A percentile compares a stretch with the other conserved stretches of the same genome.
These are phyloP conservation scores for Auriculariales sp. DNA, from an alignment of 768 basidiomycete species.

Conservation along the genomic window DNA sequence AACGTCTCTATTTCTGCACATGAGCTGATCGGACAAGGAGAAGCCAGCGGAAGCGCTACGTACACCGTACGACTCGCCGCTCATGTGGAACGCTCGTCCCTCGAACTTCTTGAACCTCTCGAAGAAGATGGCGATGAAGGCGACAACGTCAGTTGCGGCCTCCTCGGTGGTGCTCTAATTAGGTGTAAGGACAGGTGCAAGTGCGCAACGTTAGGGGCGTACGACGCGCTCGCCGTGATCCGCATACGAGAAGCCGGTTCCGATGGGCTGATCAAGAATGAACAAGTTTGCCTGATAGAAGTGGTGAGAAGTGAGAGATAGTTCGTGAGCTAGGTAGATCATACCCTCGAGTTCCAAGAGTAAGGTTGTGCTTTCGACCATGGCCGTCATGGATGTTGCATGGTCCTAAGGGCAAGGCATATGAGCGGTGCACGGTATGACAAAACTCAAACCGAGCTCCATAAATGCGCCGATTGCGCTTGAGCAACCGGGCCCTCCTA, in stretches of 20 bases:
- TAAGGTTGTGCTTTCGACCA: conserved; percentile 19
- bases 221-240: conserved; percentile 14
- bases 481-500: conserved; percentile 26
- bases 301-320: too few species aligned
- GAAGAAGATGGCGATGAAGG: conserved; percentile 23
- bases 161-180: conserved; percentile 13
- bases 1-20: background rate
- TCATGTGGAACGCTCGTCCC: conserved; percentile 20
- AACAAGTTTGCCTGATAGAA: conserved; percentile 20
- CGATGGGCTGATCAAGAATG: conserved; percentile 17
- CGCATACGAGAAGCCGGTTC: conserved; percentile 13
- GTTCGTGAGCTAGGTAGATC: too few species aligned
- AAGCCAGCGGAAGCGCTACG: background rate
- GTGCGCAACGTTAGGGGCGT: conserved; percentile 1
- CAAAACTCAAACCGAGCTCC: conserved; percentile 12
- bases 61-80: conserved; percentile 22
- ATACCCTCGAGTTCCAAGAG: conserved; percentile 32
- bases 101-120: conserved; percentile 22
- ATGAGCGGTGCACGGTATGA: background rate
- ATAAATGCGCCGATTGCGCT: conserved; percentile 13
- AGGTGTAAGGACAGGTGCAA: background rate
- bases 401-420: conserved; percentile 4
- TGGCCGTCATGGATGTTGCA: conserved; percentile 12
- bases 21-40: background rate
- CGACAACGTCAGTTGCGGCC: conserved; percentile 21